Percentiles rank a stretch among this genome's conserved stretches.
These are phyloP conservation scores for Macadamia tetraphylla DNA, from an alignment of 164 flowering plant species.

Conservation along the genomic window DNA sequence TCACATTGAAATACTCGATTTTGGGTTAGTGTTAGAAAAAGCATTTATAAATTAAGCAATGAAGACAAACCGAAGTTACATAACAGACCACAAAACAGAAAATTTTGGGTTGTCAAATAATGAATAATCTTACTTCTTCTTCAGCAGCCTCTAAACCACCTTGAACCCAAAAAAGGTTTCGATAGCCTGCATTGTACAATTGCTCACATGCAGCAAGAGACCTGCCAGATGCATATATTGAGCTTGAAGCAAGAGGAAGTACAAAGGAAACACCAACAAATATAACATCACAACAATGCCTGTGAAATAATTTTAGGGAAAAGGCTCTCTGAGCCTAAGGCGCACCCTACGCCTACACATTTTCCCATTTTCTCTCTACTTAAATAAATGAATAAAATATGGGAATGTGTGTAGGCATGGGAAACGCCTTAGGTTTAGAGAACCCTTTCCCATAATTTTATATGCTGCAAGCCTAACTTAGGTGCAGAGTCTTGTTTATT, in stretches of 20 bases:
- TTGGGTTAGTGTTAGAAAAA: not conserved
- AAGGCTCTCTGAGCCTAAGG: too few species aligned
- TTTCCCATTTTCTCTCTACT: too few species aligned
- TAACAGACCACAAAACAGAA: not conserved
- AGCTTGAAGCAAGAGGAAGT: constrained; percentile 2
- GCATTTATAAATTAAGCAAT: not conserved
- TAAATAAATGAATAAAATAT: too few species aligned
- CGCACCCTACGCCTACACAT: too few species aligned
- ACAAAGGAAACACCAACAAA: not conserved
- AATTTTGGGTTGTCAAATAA: not conserved
- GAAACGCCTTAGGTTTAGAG: too few species aligned
- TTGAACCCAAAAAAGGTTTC: constrained; percentile 90
- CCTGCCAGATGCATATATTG: constrained; percentile 33
- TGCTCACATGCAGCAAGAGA: constrained; percentile 97
- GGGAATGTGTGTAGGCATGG: too few species aligned
- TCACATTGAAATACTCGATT: not conserved
- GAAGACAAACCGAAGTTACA: not conserved
- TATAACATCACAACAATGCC: not conserved
- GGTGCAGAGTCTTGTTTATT: not conserved
- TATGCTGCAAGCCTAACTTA: not conserved
- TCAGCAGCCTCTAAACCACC: constrained; percentile 96
- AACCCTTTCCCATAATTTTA: too few species aligned
- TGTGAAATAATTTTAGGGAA: too few species aligned
- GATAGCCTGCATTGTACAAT: constrained; percentile 81
- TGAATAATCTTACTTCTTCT: constrained; percentile 56